Evolutionary conservation across 2,329 filamentous ascomycete genomes (phyloP).

Genomic region (Trichophyton benhamiae): DNA sequence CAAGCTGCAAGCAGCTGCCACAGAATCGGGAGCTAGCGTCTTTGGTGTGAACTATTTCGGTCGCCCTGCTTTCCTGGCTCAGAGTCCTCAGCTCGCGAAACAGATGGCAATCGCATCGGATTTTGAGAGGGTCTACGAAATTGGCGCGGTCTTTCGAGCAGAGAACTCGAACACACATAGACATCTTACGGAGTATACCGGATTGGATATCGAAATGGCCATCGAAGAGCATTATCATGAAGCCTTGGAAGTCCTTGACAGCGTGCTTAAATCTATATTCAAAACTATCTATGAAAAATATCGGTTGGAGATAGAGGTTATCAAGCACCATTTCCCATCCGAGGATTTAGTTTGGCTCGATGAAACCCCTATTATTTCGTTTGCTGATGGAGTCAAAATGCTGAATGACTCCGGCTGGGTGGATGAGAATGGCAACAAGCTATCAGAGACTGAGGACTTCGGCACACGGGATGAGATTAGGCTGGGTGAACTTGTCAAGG

Average conservation of each 20-base stretch:
- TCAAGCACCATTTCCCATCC: constrained; percentile 76
- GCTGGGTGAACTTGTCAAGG: constrained; percentile 69
- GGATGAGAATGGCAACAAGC: constrained; percentile 61
- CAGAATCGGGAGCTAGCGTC: constrained; percentile 81
- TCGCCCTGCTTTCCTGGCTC: constrained; percentile 72
- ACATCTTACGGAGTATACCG: constrained; percentile 88
- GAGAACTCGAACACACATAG: constrained; percentile 94
- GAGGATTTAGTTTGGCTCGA: constrained; percentile 80
- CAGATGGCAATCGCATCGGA: constrained; percentile 87
- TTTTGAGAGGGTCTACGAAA: constrained; percentile 79
- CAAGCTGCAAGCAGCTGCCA: constrained; percentile 79
- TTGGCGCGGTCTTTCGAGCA: constrained; percentile 80
- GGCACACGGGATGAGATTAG: constrained; percentile 77
- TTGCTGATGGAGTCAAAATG: constrained; percentile 66
- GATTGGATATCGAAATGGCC: constrained; percentile 84
- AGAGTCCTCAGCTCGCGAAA: constrained; percentile 84
- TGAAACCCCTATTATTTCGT: constrained; percentile 68
- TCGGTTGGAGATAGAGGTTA: constrained; percentile 59
- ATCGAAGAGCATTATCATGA: constrained; percentile 85
- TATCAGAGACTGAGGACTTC: constrained; percentile 65
- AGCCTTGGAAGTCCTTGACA: constrained; percentile 65
- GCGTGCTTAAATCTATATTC: constrained; percentile 69
- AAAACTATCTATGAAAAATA: constrained; percentile 56
- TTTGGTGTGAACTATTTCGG: constrained; percentile 90
- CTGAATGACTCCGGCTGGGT: constrained; percentile 65